Conservation (phyloP, 768 basidiomycete genomes). For the Gymnopilus dilepis region DNA sequence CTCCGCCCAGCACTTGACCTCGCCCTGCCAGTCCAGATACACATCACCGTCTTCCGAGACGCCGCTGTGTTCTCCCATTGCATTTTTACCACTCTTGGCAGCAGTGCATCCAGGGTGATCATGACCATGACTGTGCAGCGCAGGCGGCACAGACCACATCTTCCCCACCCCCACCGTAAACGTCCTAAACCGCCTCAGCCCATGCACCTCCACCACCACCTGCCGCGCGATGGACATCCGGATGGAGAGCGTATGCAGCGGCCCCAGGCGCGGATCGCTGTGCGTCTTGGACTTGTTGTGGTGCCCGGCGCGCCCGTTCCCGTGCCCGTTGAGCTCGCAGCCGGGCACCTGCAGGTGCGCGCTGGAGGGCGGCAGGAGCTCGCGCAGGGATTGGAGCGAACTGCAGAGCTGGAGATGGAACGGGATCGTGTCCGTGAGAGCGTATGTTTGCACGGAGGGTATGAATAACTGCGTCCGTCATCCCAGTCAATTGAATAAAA, state of each 20-base stretch:
- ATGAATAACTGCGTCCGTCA: constrained; percentile 32
- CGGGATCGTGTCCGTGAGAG: constrained; percentile 55
- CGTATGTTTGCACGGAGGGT: constrained; percentile 55
- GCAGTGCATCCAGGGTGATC: neutral
- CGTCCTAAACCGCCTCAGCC: constrained; percentile 41
- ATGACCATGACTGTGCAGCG: neutral
- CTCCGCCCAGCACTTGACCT: constrained; percentile 46
- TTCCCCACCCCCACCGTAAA: constrained; percentile 49
- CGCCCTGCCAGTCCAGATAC: constrained; percentile 59
- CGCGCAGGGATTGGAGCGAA: constrained; percentile 46
- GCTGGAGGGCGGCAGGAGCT: constrained; percentile 41
- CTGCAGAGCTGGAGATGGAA: constrained; percentile 62
- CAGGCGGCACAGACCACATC: constrained; percentile 40
- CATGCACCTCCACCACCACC: constrained; percentile 43
- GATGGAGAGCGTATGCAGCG: constrained; percentile 27
- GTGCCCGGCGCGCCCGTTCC: too few relatives aligned
- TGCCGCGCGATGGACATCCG: constrained; percentile 58
- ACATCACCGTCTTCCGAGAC: constrained; percentile 8
- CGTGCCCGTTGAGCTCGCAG: too few relatives aligned
- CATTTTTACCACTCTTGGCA: neutral
- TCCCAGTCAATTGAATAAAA: neutral
- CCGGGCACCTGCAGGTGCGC: constrained; percentile 25
- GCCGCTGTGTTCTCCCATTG: neutral
- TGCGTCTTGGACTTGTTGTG: neutral
- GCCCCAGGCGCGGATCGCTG: neutral